Evolutionary conservation across 2,329 filamentous ascomycete genomes (phyloP), one percentile per base, ranked within the genome.

Genomic region (Aureobasidium pullulans): DNA sequence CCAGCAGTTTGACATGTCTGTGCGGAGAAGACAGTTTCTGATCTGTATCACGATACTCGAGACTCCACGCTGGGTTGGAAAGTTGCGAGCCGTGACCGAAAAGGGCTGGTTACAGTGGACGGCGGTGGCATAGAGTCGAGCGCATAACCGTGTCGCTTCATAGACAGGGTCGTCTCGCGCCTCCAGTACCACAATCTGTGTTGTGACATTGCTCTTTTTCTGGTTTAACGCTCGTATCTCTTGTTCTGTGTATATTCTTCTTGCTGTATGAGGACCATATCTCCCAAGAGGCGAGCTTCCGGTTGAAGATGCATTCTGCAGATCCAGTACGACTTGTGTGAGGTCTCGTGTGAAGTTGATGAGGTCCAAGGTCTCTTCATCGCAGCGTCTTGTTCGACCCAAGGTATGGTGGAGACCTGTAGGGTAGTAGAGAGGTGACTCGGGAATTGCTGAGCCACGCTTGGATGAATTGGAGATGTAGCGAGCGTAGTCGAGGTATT

Each of bases 1-100:
- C 71, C 70, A 72, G 62, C 66, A 69, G 28, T 69, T 64, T 16
- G 63, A 62, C 6, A 70, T 60, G 49, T 69, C 65, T 4, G 70
- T 70, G 2, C 62, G 49, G 19, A 61, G 53, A 1, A 72, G 62
- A 4, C 64, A 62, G 16, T 63, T 59, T 43, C 66, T 63, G 52
- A 72, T 66, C 15, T 31, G 42, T 29, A 43, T 39, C 34, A 57
- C 31, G n/a, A 57, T 40, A 15, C 16, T 23, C 7, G 19, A 10
- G 31, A 4, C 6, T 19, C 29, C 23, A 28, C 32, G 5, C 28
- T 47, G 42, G 16, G 34, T 23, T 3, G 52, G 52, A 13, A 56
- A 56, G 40, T 39, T 46, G 31, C 40, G 44, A 31, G 16, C 48
- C 3, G 48, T 32, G 34, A 43, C 67, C 65, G 59, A 71, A 61